Conservation (phyloP, 164 flowering plant species). For the Umbilicus rupestris region DNA sequence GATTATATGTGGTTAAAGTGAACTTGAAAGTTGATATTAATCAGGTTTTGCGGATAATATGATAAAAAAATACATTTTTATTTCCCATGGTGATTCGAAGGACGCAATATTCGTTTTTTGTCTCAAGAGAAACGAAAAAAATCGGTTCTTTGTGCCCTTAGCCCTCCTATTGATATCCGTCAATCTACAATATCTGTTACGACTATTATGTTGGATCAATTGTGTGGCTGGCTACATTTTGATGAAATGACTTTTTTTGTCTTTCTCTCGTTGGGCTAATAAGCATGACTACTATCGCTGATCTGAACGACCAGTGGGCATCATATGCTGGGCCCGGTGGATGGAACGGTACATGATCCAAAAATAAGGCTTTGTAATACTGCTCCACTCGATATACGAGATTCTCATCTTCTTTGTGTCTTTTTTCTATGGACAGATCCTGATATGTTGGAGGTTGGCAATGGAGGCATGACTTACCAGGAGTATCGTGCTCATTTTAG, state of each 20-base stretch:
- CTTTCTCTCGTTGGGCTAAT: conserved; percentile 10
- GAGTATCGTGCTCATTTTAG: conserved; percentile 94
- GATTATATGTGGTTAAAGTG: neutral
- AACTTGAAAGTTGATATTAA: no score
- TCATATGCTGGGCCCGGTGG: conserved; percentile 99
- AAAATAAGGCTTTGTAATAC: neutral
- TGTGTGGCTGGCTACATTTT: neutral
- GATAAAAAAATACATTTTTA: no score
- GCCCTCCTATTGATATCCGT: neutral
- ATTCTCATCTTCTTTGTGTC: neutral
- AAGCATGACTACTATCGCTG: conserved; percentile 90
- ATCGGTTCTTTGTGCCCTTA: neutral
- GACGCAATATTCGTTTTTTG: no score
- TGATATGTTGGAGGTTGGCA: conserved; percentile 98
- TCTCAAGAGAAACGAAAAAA: neutral
- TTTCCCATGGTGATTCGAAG: no score
- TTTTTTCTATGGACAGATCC: conserved; percentile 45
- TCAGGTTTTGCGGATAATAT: no score
- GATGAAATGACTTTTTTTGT: conserved; percentile 9
- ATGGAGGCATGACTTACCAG: conserved; percentile 83
- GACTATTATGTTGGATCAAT: neutral
- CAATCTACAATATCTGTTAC: neutral
- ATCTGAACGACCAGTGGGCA: conserved; percentile 94
- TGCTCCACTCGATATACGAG: neutral
- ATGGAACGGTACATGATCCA: conserved; percentile 78